Conservation (phyloP, 1,284 basidiomycete genomes). For the Irpex rosettiformis region DNA sequence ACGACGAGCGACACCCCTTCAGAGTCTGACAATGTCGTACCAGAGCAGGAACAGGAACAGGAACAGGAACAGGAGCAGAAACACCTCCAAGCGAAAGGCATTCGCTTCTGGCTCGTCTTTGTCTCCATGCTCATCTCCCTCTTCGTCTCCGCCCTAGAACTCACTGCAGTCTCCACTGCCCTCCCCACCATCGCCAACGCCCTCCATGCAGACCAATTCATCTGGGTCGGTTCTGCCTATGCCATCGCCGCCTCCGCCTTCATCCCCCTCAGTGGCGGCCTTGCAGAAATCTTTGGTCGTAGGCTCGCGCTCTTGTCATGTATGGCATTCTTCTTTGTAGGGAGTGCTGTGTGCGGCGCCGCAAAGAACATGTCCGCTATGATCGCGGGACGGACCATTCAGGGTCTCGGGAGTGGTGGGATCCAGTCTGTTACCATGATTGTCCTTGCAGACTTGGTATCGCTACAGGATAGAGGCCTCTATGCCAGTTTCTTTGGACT, state of each 20-base stretch:
- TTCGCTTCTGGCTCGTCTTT: slow-evolving; percentile 23
- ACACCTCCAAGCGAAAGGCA: slow-evolving; percentile 11
- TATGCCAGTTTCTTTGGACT: slow-evolving; percentile 15
- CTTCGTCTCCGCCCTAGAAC: slow-evolving; percentile 29
- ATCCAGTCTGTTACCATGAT: slow-evolving; percentile 39
- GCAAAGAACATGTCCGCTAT: slow-evolving; percentile 36
- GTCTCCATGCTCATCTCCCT: slow-evolving; percentile 20
- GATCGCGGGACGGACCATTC: slow-evolving; percentile 29
- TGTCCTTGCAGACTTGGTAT: slow-evolving; percentile 38
- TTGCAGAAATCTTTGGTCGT: slow-evolving; percentile 35
- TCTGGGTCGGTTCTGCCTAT: slow-evolving; percentile 38
- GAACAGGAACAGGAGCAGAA: not conserved
- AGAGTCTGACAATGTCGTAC: not conserved
- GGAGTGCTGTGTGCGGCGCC: slow-evolving; percentile 34
- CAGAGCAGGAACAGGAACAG: not conserved
- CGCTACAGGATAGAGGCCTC: slow-evolving; percentile 16
- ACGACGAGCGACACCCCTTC: not conserved
- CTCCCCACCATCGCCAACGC: slow-evolving; percentile 26
- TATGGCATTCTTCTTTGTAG: slow-evolving; percentile 33
- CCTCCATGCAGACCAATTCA: slow-evolving; percentile 23
- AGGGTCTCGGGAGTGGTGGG: slow-evolving; percentile 47
- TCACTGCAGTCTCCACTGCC: slow-evolving; percentile 30
- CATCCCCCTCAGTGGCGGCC: slow-evolving; percentile 30
- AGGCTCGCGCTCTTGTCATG: slow-evolving; percentile 30
- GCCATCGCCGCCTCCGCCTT: slow-evolving; percentile 33